Conservation (phyloP, 257 asterid species). For the Penstemon newberryi region DNA sequence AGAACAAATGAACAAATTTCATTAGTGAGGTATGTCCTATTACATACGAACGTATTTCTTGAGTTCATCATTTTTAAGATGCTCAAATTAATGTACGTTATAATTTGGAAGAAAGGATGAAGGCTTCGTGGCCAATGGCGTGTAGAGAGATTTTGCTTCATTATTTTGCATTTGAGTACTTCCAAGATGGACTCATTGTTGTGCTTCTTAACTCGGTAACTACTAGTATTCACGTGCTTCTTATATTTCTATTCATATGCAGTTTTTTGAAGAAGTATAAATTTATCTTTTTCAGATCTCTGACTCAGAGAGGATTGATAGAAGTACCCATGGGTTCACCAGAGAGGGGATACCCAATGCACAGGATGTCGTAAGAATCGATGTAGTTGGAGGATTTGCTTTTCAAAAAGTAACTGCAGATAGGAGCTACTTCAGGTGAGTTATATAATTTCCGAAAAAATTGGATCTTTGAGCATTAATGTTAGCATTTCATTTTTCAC, state of each 20-base stretch:
- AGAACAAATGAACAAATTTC: conserved; percentile 81
- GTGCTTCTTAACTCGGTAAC: conserved; percentile 78
- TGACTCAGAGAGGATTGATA: conserved; percentile 55
- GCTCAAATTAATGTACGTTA: conserved; percentile 20
- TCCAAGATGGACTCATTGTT: conserved; percentile 71
- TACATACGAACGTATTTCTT: conserved; percentile 15
- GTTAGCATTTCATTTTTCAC: not conserved
- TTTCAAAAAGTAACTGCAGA: conserved; percentile 60
- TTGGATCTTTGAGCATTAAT: not conserved
- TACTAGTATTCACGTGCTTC: not conserved
- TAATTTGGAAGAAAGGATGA: conserved; percentile 90
- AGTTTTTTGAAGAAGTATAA: not conserved
- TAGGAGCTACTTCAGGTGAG: conserved; percentile 81
- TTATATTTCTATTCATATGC: not conserved
- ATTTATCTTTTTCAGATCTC: conserved; percentile 55
- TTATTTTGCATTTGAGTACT: conserved; percentile 65
- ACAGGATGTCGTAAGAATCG: conserved; percentile 74
- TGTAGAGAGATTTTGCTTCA: conserved; percentile 77
- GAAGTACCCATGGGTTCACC: conserved; percentile 64
- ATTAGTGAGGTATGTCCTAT: conserved; percentile 64
- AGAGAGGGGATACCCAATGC: conserved; percentile 64
- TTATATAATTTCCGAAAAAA: conserved; percentile 4
- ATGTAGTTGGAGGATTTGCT: conserved; percentile 83
- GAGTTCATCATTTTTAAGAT: not conserved
- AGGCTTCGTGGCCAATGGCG: conserved; percentile 90